Base-by-base conservation (phyloP, 495 filamentous ascomycete genomes). In the Pseudoneurospora amorphoporcata region DNA sequence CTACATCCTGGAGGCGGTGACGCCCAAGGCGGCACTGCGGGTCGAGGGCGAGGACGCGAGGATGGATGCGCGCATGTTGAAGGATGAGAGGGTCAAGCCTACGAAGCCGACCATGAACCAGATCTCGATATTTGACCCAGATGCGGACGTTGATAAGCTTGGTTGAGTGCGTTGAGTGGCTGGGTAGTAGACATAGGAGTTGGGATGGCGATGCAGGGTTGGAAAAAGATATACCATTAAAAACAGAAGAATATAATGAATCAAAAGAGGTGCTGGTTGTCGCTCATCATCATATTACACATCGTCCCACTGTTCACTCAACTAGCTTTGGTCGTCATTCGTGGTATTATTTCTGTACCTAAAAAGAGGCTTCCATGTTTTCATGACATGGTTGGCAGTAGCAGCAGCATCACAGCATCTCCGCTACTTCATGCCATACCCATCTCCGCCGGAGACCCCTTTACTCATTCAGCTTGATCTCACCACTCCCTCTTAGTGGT, bases 11-110 rank as follows among this genome's bases (percentile, higher is more conserved):
- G 94, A 98, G 19, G 95, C 95, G 35, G 78, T 91, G 72, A 92
- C 90, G 29, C 92, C 95, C 10, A 92, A 94, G 81, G 86, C 94
- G 9, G 85, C 89, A 41, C 81, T 99, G 70, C 86, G 92, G 70
- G 87, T 98, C 38, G 95, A 98, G 81, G 92, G 95, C 45, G 95
- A 94, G 58, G 95, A 99, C 83, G 91, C 88, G 3, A 86, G 95
- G 37, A 85, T 91, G 75, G 92, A 99, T 81, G 87, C 87, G 69
- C 86, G 91, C 83, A 98, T 98, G 95, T 83, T 99, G 72, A 96
- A 92, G 83, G 95, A 99, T 80, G 94, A 98, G 23, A 87, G 95
- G 14, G 86, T 95, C 47, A 89, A 90, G 69, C 82, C 78, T 8
- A 69, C 69, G 71, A 78, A 88, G 77, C 80, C 86, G 42, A 88